Evolutionary conservation across 2,329 filamentous ascomycete species (phyloP), one percentile per base, ranked within the genome.

Genomic region (Aspergillus novofumigatus): DNA sequence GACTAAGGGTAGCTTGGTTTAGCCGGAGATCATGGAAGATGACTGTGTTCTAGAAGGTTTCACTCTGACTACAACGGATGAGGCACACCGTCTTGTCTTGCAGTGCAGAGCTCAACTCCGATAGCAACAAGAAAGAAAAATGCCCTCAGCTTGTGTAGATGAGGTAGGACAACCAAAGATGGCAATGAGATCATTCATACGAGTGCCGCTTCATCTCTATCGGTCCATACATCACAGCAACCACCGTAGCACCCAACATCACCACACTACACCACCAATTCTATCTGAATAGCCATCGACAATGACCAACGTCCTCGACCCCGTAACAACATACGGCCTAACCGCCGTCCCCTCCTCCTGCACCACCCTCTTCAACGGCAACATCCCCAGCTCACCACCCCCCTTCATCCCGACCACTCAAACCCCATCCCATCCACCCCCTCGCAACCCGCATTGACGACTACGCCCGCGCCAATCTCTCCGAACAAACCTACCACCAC

Each of bases 401-500:
- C 67, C 68, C 25, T 59, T 26, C 59, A 67, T 68, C 56, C 61
- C 67, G 3, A 52, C 69, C 38, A 64, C 65, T 21, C 58, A 63
- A 10, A 71, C 67, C 66, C 72, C 2, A 60, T 75, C 45, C 70
- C 71, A 23, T 44, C 56, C 42, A 76, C 71, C 3, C 56, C 25
- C 67, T 77, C 7, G 67, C 72, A 9, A 62, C 65, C n/a, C 70
- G 74, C 53, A 73, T 77, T 58, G 63, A 72, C 38, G 52, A 52
- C 21, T 77, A 76, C 56, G 73, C 71, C 32, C 61, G 61, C 42
- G 20, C 60, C 8, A 66, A 70, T 47, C 70, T 75, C 8, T 67
- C 70, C 1, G 56, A 63, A 32, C 77, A 83, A 26, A 89, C 86
- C 0, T 90, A 85, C 68, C 85, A 88, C 66, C 88, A 91, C 70